phyloP scores from a whole-genome alignment of 805 yeast genomes.

The Metschnikowia rubicola region DNA sequence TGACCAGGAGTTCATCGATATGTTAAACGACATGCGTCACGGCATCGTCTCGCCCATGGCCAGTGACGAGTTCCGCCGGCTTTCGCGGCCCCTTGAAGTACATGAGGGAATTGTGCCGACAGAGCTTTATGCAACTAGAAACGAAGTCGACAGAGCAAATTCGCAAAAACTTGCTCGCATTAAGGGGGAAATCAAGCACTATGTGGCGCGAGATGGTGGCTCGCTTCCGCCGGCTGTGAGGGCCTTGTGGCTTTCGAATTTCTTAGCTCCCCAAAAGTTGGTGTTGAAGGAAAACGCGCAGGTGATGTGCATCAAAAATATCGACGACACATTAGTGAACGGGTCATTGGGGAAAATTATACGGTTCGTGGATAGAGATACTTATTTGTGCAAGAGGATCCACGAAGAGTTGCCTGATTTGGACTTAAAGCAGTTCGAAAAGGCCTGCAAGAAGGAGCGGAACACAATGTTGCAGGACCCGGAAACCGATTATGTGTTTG shows the following conservation, averaged over 20 bases:
- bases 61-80: slow-evolving; percentile 42
- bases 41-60: slow-evolving; percentile 60
- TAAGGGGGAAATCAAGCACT: slow-evolving; percentile 44
- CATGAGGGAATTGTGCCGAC: slow-evolving; percentile 85
- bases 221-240: slow-evolving; percentile 26
- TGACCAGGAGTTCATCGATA: slow-evolving; percentile 69
- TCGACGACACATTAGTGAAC: slow-evolving; percentile 74
- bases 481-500: slow-evolving; percentile 14
- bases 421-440: slow-evolving; percentile 20
- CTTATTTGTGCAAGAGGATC: slow-evolving; percentile 28
- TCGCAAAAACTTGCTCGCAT: slow-evolving; percentile 35
- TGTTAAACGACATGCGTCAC: slow-evolving; percentile 75
- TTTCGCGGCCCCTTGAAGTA: slow-evolving; percentile 57
- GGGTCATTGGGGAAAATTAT: slow-evolving; percentile 84
- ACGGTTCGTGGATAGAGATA: slow-evolving; percentile 47
- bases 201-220: slow-evolving; percentile 37
- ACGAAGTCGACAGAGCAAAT: slow-evolving; percentile 82
- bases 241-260: slow-evolving; percentile 12
- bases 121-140: slow-evolving; percentile 80
- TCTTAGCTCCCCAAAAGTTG: slow-evolving; percentile 17
- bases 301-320: slow-evolving; percentile 87
- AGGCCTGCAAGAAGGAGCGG: slow-evolving; percentile 3
- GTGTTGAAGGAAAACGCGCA: slow-evolving; percentile 80
- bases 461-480: not conserved
- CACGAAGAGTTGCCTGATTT: slow-evolving; percentile 19